These are phyloP conservation scores for Monilinia vaccinii-corymbosi DNA, from an alignment of 2,329 filamentous ascomycete genomes.

Conservation along the genomic window DNA sequence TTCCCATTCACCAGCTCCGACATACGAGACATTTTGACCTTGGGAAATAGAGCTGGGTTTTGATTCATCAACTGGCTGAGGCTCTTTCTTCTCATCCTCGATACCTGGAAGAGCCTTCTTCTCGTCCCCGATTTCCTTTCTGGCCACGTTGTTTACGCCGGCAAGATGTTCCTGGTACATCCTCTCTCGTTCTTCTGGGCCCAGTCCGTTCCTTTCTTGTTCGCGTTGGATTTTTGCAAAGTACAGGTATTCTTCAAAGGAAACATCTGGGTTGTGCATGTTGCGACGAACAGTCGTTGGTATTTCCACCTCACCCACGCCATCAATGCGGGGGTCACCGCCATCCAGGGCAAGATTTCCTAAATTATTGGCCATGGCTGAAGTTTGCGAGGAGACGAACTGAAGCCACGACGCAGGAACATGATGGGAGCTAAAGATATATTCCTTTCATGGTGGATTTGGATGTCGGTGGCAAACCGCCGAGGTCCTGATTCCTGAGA, in stretches of 20 bases:
- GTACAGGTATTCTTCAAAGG: constrained; percentile 30
- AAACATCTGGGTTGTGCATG: constrained; percentile 25
- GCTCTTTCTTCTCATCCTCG: background rate
- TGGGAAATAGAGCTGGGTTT: background rate
- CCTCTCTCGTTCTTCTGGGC: constrained; percentile 15
- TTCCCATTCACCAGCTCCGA: constrained; percentile 33
- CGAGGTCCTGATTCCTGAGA: background rate
- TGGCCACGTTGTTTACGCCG: background rate
- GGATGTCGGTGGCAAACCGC: background rate
- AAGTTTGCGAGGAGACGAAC: background rate
- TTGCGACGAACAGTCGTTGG: constrained; percentile 2
- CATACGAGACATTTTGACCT: background rate
- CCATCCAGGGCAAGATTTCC: constrained; percentile 7
- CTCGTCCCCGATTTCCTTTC: constrained; percentile 7
- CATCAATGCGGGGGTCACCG: constrained; percentile 8
- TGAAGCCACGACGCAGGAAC: background rate
- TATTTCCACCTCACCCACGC: background rate
- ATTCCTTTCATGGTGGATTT: background rate
- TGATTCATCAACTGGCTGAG: background rate
- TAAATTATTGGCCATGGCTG: constrained; percentile 7
- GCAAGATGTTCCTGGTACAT: constrained; percentile 14
- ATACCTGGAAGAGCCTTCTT: background rate
- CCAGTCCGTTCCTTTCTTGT: constrained; percentile 19
- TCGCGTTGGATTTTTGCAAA: constrained; percentile 27
- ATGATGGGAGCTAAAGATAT: background rate